Evolutionary conservation across 129 eudicot species (phyloP), one percentile per base, ranked within the genome.

Genomic region (Heracleum sosnowskyi): DNA sequence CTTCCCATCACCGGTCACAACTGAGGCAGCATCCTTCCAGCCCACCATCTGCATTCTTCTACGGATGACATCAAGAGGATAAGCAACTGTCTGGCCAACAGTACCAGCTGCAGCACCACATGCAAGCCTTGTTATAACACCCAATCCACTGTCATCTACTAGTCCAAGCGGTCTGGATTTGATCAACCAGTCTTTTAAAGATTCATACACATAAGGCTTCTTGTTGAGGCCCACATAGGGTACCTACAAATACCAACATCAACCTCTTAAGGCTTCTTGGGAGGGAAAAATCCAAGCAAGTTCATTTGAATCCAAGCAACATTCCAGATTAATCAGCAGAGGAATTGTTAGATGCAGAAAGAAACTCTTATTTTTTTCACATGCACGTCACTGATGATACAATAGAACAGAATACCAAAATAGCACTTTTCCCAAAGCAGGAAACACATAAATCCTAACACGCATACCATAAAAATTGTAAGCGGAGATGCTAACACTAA

Each of bases 201-300:
- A 35, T 35, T 35, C 37, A 35, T 35, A 35, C 37, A 35, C 37
- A 35, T 93, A 93, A 88, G 91, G 91, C n/a, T n/a, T n/a, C n/a
- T n/a, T n/a, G 85, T 95, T 95, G 78, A 95, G 97, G 73, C 98
- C 98, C 79, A 95, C 98, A 44, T 95, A 95, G 22, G 98, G 98
- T 72, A 95, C 79, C 98, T 95, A 90, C 57, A 85, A 79, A 75
- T 24, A 79, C 41, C 71, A 63, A 70, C 5, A 64, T 40, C 40
- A 55, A 46, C 62, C n/a, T n/a, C 44, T 66, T 85, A 79, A 85
- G 63, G 81, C 72, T 80, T 36, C 71, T 37, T 63, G 44, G 82
- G 34, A 82, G 34, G 68, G 37, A 63, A 69, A 13, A 24, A 63
- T n/a, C 40, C 57, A 24, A 18, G 24, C 44, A 22, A 57, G 42